Conservation (phyloP, 768 basidiomycete species). For the Clitopilus hobsonii region DNA sequence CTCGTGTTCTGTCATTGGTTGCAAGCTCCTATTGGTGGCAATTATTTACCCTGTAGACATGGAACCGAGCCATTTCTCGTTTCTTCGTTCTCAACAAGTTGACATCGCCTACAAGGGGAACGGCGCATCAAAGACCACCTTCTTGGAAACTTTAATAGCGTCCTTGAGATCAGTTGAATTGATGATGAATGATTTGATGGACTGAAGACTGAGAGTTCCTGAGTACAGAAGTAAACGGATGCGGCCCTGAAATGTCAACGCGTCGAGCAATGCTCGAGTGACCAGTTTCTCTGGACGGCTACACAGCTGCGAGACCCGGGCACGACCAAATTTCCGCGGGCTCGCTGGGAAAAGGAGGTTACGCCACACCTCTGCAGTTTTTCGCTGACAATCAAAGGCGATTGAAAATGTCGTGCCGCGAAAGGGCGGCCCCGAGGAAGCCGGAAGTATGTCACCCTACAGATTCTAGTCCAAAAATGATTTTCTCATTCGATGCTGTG, state of each 20-base stretch:
- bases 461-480: too few species aligned
- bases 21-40: neutral
- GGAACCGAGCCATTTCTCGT: neutral
- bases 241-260: neutral
- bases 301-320: neutral
- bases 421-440: neutral
- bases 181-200: neutral
- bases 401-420: neutral
- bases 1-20: neutral
- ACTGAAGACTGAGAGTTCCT: neutral
- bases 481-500: too few species aligned
- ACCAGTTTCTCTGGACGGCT: neutral
- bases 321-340: neutral
- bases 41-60: neutral
- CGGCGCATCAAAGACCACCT: neutral
- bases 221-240: neutral
- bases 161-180: neutral
- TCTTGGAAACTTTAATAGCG: neutral
- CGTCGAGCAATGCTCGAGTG: neutral
- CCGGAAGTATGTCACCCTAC: neutral
- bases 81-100: neutral
- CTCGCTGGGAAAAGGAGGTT: neutral
- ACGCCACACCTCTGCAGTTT: neutral
- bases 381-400: neutral
- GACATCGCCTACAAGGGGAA: neutral